A percentile compares a stretch with the other conserved stretches of the same genome.
Evolutionary conservation across 2,329 filamentous ascomycete species (phyloP).

Genomic region (Lithohypha guttulata): DNA sequence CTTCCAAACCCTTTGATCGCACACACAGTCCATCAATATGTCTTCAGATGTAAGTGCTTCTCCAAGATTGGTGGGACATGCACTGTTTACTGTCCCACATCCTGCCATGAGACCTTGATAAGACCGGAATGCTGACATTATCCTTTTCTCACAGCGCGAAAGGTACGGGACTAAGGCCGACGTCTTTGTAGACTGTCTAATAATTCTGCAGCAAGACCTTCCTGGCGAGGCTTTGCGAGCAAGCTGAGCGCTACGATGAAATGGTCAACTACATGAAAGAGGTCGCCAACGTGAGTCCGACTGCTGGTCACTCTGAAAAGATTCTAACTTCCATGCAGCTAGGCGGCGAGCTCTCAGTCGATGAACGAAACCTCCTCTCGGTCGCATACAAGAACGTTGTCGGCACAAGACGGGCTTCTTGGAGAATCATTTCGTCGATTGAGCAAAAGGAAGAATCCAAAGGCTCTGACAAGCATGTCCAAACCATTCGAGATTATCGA

Average conservation of each 20-base stretch:
- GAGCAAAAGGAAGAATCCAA: constrained; percentile 99
- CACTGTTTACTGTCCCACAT: constrained; percentile 27
- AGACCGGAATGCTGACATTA: constrained; percentile 28
- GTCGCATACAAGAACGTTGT: constrained; percentile 99
- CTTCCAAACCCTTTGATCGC: background rate
- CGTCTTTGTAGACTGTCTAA: no score
- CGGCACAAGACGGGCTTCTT: constrained; percentile 93
- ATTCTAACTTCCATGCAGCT: constrained; percentile 36
- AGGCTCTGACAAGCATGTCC: constrained; percentile 89
- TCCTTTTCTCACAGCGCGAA: constrained; percentile 49
- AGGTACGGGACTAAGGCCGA: no score
- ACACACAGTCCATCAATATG: constrained; percentile 37
- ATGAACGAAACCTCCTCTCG: constrained; percentile 81
- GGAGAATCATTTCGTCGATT: constrained; percentile 99
- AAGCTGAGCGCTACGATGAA: constrained; percentile 99
- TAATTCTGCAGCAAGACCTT: constrained; percentile 77
- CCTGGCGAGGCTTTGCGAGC: constrained; percentile 98
- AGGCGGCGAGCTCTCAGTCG: constrained; percentile 56
- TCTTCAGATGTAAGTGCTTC: constrained; percentile 49
- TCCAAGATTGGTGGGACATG: constrained; percentile 24
- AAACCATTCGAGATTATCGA: constrained; percentile 91
- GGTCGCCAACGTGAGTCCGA: constrained; percentile 70
- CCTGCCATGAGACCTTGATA: constrained; percentile 27
- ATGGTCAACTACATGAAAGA: constrained; percentile 99
- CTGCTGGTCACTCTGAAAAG: constrained; percentile 2